A percentile compares a stretch with the other conserved stretches of the same genome.
These are phyloP conservation scores for Sambucus nigra DNA, from an alignment of 129 eudicot species.

Conservation along the genomic window DNA sequence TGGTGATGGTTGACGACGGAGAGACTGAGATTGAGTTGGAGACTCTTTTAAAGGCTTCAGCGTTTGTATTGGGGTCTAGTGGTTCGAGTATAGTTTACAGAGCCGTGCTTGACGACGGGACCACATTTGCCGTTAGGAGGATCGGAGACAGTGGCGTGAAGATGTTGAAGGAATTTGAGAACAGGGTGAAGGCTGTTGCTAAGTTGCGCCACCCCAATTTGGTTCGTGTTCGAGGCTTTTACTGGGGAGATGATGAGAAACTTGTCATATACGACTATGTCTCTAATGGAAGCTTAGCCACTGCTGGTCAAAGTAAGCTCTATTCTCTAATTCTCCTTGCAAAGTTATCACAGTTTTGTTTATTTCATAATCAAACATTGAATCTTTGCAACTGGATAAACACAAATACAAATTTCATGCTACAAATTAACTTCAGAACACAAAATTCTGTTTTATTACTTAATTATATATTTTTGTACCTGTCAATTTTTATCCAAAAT, in stretches of 20 bases:
- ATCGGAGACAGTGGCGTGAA: conserved; percentile 51
- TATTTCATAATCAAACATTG: not conserved
- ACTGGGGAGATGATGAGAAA: conserved; percentile 85
- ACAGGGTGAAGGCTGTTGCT: conserved; percentile 42
- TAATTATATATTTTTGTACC: too few relatives aligned
- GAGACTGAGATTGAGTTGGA: conserved; percentile 76
- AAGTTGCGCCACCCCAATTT: conserved; percentile 62
- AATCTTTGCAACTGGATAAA: not conserved
- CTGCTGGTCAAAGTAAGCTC: conserved; percentile 49
- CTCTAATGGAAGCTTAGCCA: conserved; percentile 78
- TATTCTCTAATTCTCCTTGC: not conserved
- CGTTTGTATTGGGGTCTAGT: conserved; percentile 72
- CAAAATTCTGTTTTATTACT: too few relatives aligned
- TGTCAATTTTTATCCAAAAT: too few relatives aligned
- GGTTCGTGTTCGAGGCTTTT: conserved; percentile 67
- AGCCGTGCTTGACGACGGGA: conserved; percentile 63
- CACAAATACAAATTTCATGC: too few relatives aligned
- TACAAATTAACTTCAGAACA: too few relatives aligned
- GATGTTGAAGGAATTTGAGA: conserved; percentile 60
- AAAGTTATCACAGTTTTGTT: not conserved
- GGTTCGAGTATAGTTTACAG: conserved; percentile 75
- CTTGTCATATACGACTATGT: conserved; percentile 66
- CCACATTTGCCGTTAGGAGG: conserved; percentile 70
- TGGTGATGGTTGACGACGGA: conserved; percentile 73
- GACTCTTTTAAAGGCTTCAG: conserved; percentile 69